phyloP scores from a whole-genome alignment of 768 basidiomycete species.

The Austroboletus eburneus region DNA sequence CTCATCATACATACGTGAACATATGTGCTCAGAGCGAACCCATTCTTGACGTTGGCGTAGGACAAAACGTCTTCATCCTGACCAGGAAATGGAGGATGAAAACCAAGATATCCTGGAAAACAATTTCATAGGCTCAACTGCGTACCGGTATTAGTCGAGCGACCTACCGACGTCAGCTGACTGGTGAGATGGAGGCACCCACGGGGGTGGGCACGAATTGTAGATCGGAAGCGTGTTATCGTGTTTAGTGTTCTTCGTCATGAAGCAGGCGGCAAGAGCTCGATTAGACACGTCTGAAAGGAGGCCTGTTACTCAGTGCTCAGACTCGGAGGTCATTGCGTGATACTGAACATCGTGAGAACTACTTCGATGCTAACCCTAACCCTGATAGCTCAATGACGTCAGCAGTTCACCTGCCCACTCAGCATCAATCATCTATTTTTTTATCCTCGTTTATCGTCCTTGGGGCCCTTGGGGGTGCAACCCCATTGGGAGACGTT shows the following conservation, averaged over 20 bases:
- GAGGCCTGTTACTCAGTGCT: no score
- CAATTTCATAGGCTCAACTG: not conserved
- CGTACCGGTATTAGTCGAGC: not conserved
- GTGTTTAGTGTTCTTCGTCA: conserved; percentile 13
- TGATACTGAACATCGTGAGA: no score
- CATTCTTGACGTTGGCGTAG: conserved; percentile 59
- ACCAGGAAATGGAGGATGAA: conserved; percentile 67
- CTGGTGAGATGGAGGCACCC: conserved; percentile 65
- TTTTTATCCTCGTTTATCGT: no score
- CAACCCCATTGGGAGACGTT: no score
- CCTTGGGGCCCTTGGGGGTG: no score
- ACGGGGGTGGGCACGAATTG: conserved; percentile 63
- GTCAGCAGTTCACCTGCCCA: no score
- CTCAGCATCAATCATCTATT: no score
- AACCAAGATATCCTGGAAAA: conserved; percentile 64
- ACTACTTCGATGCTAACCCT: no score
- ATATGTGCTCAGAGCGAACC: conserved; percentile 49
- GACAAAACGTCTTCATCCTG: conserved; percentile 76
- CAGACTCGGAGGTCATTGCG: no score
- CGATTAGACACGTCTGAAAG: no score
- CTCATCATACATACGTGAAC: conserved; percentile 50
- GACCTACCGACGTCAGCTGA: conserved; percentile 66
- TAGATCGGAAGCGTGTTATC: conserved; percentile 46
- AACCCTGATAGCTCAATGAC: no score
- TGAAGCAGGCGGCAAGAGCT: no score